Evolutionary conservation across 2,329 filamentous ascomycete genomes (phyloP).

Genomic region (Aspergillus sp.): DNA sequence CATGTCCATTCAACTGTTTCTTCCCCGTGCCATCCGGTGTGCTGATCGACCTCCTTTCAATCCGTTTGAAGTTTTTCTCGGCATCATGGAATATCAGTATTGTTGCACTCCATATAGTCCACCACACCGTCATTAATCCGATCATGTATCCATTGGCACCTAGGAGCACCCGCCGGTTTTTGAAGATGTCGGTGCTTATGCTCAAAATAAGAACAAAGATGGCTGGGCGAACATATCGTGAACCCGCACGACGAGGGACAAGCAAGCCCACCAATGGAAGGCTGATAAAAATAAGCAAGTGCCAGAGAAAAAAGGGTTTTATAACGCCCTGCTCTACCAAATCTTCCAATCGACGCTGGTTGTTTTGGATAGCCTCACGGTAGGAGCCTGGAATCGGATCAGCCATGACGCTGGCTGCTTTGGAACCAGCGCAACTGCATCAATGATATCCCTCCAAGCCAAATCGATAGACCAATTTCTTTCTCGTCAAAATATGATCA

Average conservation of each 20-base stretch:
- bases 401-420: not conserved
- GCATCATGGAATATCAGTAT: slow-evolving; percentile 54
- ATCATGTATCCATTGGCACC: slow-evolving; percentile 51
- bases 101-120: slow-evolving; percentile 48
- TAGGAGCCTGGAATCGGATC: slow-evolving; percentile 20
- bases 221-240: slow-evolving; percentile 37
- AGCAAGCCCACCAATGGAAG: slow-evolving; percentile 47
- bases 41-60: slow-evolving; percentile 38
- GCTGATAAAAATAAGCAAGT: slow-evolving; percentile 22
- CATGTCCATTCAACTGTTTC: no score
- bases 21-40: no score
- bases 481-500: no score
- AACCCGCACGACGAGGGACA: slow-evolving; percentile 41
- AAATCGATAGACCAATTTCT: no score
- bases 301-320: slow-evolving; percentile 32
- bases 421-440: no score
- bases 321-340: slow-evolving; percentile 22
- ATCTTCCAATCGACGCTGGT: slow-evolving; percentile 17
- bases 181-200: slow-evolving; percentile 41
- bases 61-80: slow-evolving; percentile 51
- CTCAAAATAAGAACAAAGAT: slow-evolving; percentile 41
- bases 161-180: slow-evolving; percentile 43
- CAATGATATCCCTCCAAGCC: no score
- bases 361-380: slow-evolving; percentile 19
- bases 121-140: slow-evolving; percentile 52